Evolutionary conservation across 75 land plant genomes (phyloP), one percentile per base, ranked within the genome.

Genomic region (Cupressus sempervirens): DNA sequence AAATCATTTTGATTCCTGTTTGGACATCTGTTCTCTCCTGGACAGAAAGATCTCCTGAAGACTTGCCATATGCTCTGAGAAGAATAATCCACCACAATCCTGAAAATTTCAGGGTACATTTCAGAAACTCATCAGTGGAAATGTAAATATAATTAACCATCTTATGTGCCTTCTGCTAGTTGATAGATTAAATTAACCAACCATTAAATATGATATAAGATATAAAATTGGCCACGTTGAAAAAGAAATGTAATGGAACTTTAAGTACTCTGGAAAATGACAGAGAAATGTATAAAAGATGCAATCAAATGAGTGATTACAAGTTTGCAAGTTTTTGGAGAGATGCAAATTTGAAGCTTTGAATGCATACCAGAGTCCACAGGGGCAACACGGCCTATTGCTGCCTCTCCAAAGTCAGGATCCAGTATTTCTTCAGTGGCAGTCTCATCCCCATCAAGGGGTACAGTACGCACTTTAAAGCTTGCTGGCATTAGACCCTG

Each of bases 51-150:
- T 97, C 98, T n/a, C 96, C 98, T 79, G 99, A 90, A 80, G 87
- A 90, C 87, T 97, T 97, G 76, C 96, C 99, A 89, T 97, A 97
- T 82, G 98, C 99, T 87, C 99, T 91, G 52, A 97, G 83, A 41
- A 97, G 90, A 83, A 97, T 97, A 81, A 97, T 97, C 99, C 99
- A 97, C 97, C 99, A 97, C 45, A 97, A 88, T n/a, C 99, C 99
- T 97, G 92, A 68, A 62, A 82, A 7, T 84, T 30, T 62, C 53
- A 87, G 16, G 56, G 52, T 48, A 53, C 29, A 26, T 52, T n/a
- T 45, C 32, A 79, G 48, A 79, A 79, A n/a, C 30, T 43, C 29
- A 79, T 26, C 45, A 20, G 46, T 79, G 50, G 29, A 43, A 79
- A 79, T 79, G 81, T 9, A 79, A 79, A 79, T n/a, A 79, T 16